These are phyloP conservation scores for Dipteronia sinensis DNA, from an alignment of 345 rosid genomes.

Conservation along the genomic window DNA sequence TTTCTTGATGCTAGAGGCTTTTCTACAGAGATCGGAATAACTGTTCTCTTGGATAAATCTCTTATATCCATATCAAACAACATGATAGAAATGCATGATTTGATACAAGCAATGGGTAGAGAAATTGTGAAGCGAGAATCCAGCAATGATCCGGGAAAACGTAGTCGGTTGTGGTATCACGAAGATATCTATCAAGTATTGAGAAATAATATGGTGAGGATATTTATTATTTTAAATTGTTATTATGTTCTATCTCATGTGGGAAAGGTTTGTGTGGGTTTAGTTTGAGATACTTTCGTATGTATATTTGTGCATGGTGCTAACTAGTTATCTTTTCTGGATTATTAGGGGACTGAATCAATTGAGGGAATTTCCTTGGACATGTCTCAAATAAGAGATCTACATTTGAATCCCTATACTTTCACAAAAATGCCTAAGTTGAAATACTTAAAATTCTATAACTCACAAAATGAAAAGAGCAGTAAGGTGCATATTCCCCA, in stretches of 20 bases:
- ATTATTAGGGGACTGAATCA: constrained; percentile 29
- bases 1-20: too few relatives aligned
- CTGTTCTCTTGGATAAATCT: not conserved
- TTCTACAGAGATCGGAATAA: constrained; percentile 3
- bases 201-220: not conserved
- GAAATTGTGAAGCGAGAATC: too few relatives aligned
- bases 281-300: not conserved
- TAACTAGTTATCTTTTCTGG: not conserved
- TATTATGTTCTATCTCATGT: too few relatives aligned
- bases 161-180: not conserved
- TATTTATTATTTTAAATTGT: too few relatives aligned
- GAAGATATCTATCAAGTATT: not conserved
- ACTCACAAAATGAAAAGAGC: not conserved
- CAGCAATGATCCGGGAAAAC: not conserved
- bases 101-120: not conserved
- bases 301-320: not conserved
- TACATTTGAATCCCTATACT: constrained; percentile 2
- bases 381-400: constrained; percentile 2
- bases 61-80: not conserved
- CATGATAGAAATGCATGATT: not conserved
- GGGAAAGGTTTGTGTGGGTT: too few relatives aligned
- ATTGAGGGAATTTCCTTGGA: constrained; percentile 31
- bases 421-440: constrained; percentile 6
- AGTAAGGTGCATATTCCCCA: constrained; percentile 11
- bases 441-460: constrained; percentile 32